These are phyloP conservation scores for Raphidocelis subcapitata DNA, from an alignment of 139 green algal species.

Conservation along the genomic window DNA sequence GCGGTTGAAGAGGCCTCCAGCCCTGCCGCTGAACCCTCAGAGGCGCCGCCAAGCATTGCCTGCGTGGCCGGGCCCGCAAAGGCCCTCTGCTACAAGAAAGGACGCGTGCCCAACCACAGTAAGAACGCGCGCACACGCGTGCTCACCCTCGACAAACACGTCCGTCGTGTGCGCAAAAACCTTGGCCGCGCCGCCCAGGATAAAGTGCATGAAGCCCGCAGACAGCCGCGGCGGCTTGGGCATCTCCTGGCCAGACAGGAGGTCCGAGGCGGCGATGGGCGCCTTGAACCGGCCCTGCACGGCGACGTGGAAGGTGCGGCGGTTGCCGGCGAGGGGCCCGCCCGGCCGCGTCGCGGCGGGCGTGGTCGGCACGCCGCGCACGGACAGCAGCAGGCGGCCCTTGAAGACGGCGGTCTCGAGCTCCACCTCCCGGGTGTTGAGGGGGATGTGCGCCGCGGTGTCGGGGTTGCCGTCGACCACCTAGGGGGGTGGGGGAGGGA, in stretches of 20 bases:
- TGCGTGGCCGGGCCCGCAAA: too few species aligned
- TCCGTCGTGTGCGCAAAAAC: too few species aligned
- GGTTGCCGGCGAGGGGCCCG: neutral
- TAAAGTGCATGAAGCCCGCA: too few species aligned
- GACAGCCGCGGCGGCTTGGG: conserved; percentile 10
- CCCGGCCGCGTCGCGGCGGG: neutral
- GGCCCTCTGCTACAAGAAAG: too few species aligned
- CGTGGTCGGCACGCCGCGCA: conserved; percentile 1
- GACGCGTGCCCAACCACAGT: too few species aligned
- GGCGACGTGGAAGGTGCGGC: neutral
- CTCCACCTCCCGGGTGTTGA: neutral
- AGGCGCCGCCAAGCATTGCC: too few species aligned
- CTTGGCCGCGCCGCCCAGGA: too few species aligned
- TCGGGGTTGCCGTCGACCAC: neutral
- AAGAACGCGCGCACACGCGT: too few species aligned
- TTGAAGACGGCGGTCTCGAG: conserved; percentile 12
- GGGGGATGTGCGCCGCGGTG: neutral
- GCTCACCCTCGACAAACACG: too few species aligned
- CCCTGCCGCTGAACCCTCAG: too few species aligned
- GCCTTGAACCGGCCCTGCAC: conserved; percentile 42
- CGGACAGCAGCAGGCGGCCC: conserved; percentile 1
- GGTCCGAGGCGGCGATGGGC: conserved; percentile 25
- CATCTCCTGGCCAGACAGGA: conserved; percentile 51
- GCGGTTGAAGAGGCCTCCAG: too few species aligned
- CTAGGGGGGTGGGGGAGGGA: too few species aligned